These are phyloP conservation scores for Pleurotus salmoneostramineus DNA, from an alignment of 768 basidiomycete genomes.

Conservation along the genomic window DNA sequence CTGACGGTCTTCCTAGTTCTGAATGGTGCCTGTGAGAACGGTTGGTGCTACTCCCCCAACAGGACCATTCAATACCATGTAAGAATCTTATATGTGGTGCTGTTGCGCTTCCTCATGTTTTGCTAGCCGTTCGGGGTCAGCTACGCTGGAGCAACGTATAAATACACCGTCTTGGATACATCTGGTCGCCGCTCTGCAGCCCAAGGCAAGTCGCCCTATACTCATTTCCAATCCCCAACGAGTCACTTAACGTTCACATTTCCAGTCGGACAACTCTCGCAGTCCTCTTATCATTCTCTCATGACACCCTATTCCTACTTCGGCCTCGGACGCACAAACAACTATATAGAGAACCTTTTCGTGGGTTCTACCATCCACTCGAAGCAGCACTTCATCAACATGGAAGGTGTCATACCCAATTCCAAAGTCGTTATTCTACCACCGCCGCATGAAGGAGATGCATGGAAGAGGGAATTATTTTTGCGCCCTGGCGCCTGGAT, in stretches of 20 bases:
- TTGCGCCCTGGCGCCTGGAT: constrained; percentile 96
- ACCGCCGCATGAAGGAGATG: constrained; percentile 45
- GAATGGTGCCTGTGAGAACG: constrained; percentile 89
- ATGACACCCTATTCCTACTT: constrained; percentile 94
- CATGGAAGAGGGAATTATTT: constrained; percentile 89
- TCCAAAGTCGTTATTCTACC: constrained; percentile 96
- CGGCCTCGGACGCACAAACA: constrained; percentile 95
- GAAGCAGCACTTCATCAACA: constrained; percentile 74
- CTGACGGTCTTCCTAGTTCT: constrained; percentile 50
- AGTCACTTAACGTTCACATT: neutral
- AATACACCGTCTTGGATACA: constrained; percentile 95
- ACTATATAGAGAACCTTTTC: constrained; percentile 98
- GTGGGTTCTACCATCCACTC: constrained; percentile 85
- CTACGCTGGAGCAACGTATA: constrained; percentile 93
- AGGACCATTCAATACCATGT: constrained; percentile 71
- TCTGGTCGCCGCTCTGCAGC: constrained; percentile 85
- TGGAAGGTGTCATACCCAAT: constrained; percentile 98
- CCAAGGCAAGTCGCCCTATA: constrained; percentile 53
- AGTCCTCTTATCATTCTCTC: constrained; percentile 88
- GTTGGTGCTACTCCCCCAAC: constrained; percentile 65
- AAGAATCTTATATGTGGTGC: constrained; percentile 20
- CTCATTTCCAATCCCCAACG: constrained; percentile 6
- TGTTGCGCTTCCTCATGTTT: constrained; percentile 7
- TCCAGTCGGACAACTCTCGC: constrained; percentile 86
- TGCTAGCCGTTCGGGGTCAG: constrained; percentile 87